Base-by-base conservation (phyloP, 1,284 basidiomycete species). In the Mixia osmundae region DNA sequence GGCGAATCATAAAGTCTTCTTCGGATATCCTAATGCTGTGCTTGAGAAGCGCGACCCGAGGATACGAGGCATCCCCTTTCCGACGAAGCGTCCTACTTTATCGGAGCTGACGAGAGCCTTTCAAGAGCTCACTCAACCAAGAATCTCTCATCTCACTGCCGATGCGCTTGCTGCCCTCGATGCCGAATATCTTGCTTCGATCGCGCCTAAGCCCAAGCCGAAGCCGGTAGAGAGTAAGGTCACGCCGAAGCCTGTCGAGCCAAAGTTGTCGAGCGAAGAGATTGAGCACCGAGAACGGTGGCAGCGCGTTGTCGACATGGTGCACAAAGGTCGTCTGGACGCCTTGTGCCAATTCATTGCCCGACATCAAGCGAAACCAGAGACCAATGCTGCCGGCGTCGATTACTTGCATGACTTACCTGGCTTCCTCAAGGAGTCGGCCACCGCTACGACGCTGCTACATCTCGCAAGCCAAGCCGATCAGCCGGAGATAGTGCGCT, bases 11-110 rank as follows among this genome's bases (percentile, higher is more conserved):
- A 71, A 71, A 40, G 83, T 78, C 41, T 89, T 94, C 55, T 63
- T 80, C 44, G 82, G 82, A 33, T 83, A 82, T 48, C 78, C 83
- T 14, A 72, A 61, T 3, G 67, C 69, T 8, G 53, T 68, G 2
- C 57, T 77, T 11, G 48, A 58, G 25, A 72, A 72, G 59, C 60
- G 65, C 16, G 80, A 91, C 47, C 66, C 68, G 16, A 66, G 85
- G 29, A 59, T 94, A 23, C 68, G 83, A 33, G 76, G 72, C 0
- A 89, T 89, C 56, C 82, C 83, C 0, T 94, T 94, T 57, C 82
- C 82, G 4, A 94, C 85, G 2, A 71, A 36, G 15, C 35, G 42
- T 8, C 39, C 40, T 10, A 44, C 31, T 3, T 36, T 30, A 20
- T 44, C 35, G 36, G 91, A 99, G 55, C 67, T 94, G 19, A 50